Conservation (phyloP, 306 rosid species). For the Casuarina cunninghamiana region DNA sequence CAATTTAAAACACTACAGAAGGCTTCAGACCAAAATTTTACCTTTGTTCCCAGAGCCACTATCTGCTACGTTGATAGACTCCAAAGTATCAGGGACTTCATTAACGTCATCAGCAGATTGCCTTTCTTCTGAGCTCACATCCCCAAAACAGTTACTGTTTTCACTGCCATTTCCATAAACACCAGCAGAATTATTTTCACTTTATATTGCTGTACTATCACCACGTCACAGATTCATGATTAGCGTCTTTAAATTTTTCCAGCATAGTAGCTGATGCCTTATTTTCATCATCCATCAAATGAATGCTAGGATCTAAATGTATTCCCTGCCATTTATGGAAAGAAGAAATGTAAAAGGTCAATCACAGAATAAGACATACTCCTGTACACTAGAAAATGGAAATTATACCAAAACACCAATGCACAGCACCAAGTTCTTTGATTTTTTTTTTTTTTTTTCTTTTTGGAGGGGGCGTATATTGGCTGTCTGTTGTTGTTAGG, state of each 20-base stretch:
- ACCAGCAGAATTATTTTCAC: slow-evolving; percentile 32
- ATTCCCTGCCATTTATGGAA: slow-evolving; percentile 60
- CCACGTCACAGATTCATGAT: slow-evolving; percentile 34
- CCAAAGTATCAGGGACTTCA: slow-evolving; percentile 40
- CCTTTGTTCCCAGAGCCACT: slow-evolving; percentile 50
- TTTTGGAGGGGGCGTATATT: too few species aligned
- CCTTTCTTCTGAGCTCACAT: slow-evolving; percentile 38
- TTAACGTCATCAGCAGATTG: slow-evolving; percentile 40
- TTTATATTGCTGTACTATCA: slow-evolving; percentile 40
- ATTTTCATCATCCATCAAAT: slow-evolving; percentile 86
- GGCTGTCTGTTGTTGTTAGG: too few species aligned
- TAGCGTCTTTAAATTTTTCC: slow-evolving; percentile 46
- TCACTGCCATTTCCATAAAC: slow-evolving; percentile 29
- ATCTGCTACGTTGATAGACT: slow-evolving; percentile 41
- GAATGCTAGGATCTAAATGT: slow-evolving; percentile 97
- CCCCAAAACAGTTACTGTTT: slow-evolving; percentile 26
- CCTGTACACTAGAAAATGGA: not conserved
- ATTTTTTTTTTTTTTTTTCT: too few species aligned
- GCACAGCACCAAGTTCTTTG: too few species aligned
- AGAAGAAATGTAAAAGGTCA: slow-evolving; percentile 13
- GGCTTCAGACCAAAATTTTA: slow-evolving; percentile 25
- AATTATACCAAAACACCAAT: not conserved
- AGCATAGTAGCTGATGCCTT: slow-evolving; percentile 46
- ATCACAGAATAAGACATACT: slow-evolving; percentile 10
- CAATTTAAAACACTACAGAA: slow-evolving; percentile 10